These are phyloP conservation scores for Ziziphus jujuba DNA, from an alignment of 306 rosid species.

Conservation along the genomic window DNA sequence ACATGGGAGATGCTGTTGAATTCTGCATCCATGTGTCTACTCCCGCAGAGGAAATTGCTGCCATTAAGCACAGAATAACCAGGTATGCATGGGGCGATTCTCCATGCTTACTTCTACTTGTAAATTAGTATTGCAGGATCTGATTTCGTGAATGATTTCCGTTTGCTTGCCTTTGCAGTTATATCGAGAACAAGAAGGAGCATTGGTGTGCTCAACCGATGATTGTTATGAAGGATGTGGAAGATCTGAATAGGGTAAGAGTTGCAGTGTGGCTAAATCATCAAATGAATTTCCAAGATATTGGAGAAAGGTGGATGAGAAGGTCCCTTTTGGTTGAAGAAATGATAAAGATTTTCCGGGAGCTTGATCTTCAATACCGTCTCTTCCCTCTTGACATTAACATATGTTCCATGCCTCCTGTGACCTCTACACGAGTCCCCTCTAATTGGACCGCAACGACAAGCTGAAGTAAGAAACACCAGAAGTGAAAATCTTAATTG, in stretches of 20 bases:
- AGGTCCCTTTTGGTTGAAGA: conserved; percentile 74
- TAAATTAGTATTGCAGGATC: background rate
- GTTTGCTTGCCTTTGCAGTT: conserved; percentile 51
- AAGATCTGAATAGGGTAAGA: conserved; percentile 44
- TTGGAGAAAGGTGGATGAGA: conserved; percentile 69
- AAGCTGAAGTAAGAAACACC: conserved; percentile 30
- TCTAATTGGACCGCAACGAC: conserved; percentile 40
- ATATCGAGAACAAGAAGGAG: conserved; percentile 73
- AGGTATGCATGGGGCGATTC: conserved; percentile 38
- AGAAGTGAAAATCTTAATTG: background rate
- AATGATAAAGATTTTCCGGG: conserved; percentile 65
- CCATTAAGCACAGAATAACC: conserved; percentile 58
- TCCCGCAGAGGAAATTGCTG: conserved; percentile 66
- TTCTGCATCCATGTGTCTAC: conserved; percentile 69
- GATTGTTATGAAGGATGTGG: conserved; percentile 61
- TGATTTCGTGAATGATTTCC: conserved; percentile 2
- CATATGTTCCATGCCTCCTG: conserved; percentile 55
- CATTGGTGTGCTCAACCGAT: conserved; percentile 77
- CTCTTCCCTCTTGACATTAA: conserved; percentile 65
- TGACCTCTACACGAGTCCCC: conserved; percentile 48
- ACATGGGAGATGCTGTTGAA: conserved; percentile 81
- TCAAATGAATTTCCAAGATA: conserved; percentile 80
- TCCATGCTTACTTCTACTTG: background rate
- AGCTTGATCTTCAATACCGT: conserved; percentile 76
- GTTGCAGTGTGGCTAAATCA: conserved; percentile 74